A percentile compares a stretch with the other conserved stretches of the same genome.
phyloP scores from a whole-genome alignment of 2,329 filamentous ascomycete genomes.

The Aspergillus flavus region DNA sequence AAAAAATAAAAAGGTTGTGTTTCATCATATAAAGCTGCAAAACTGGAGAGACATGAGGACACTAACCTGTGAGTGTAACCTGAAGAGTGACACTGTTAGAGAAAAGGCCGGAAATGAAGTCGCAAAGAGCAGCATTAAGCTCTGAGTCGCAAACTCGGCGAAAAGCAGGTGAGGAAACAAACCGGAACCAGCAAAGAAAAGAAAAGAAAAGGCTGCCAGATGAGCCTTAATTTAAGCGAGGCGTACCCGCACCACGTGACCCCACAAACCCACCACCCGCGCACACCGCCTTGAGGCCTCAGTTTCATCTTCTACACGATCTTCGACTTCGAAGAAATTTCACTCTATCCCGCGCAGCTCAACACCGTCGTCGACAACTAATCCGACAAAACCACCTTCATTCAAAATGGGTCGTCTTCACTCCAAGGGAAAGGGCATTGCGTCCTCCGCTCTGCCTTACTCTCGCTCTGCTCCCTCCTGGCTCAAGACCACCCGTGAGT shows the following conservation, averaged over 20 bases:
- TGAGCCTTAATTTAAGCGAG: slow-evolving; percentile 12
- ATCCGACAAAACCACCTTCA: slow-evolving; percentile 28
- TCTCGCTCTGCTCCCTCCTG: slow-evolving; percentile 88
- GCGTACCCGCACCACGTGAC: slow-evolving; percentile 6
- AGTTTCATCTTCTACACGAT: neutral
- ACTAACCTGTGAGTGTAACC: slow-evolving; percentile 28
- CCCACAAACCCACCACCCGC: neutral
- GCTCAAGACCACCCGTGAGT: slow-evolving; percentile 85
- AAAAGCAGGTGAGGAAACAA: neutral
- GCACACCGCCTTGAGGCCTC: neutral
- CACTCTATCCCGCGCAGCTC: slow-evolving; percentile 7
- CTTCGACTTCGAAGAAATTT: neutral
- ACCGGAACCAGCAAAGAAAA: neutral
- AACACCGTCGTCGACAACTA: slow-evolving; percentile 33
- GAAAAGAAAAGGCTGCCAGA: neutral
- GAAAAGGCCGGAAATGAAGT: neutral
- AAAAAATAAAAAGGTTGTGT: slow-evolving; percentile 67
- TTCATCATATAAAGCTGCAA: slow-evolving; percentile 66
- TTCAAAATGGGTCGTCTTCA: slow-evolving; percentile 76
- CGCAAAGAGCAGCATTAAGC: neutral
- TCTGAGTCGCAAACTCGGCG: neutral
- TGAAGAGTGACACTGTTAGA: neutral
- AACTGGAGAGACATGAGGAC: slow-evolving; percentile 28
- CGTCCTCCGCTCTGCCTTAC: slow-evolving; percentile 93
- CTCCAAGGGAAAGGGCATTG: slow-evolving; percentile 99